Base-by-base conservation (phyloP, 176 grass and related monocot species). In the Paspalum notatum region DNA sequence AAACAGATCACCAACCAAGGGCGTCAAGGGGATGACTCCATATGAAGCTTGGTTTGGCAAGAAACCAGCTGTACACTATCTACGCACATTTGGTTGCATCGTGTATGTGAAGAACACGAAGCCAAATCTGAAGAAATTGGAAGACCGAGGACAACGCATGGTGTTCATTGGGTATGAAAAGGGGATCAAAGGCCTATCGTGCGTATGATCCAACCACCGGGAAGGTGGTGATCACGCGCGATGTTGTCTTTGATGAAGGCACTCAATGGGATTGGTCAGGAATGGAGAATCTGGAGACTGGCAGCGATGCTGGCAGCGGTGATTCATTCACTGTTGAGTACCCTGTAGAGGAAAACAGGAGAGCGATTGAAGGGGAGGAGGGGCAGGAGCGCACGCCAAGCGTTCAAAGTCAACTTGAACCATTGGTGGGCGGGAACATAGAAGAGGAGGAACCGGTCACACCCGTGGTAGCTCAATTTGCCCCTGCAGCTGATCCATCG, bases 171-270 rank as follows among this genome's bases (percentile, higher is more conserved):
- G 0, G 5, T 53, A 53, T 6, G 51, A 53, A 14, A 51, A 13
- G 4, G n/a, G 51, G 15, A 6, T 6, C 51, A 53, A 53, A 20
- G 4, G 51, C 15, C 15, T 53, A 53, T 6, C 5, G 15, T 0
- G 20, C n/a, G 0, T 57, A 57, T 9, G n/a, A 57, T 11, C 55
- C 55, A 22, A 3, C 10, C 2, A 4, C 8, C 0, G 10, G 21
- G 0, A 10, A 10, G 0, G 1, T 57, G 0, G 2, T 10, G 9
- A 8, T 57, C 0, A 22, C 55, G 0, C 3, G 6, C 0, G 18
- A 57, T 9, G n/a, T 57, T 2, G 9, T 57, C 1, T 57, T 57
- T 4, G 55, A 57, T 2, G 55, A 57, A 3, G 7, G 9, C 0
- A 21, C 8, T 4, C 5, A 9, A 0, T 57, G 55, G 20, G n/a